These are phyloP conservation scores for Entomortierella parvispora DNA, from an alignment of 192 early-diverging fungal genomes.

Conservation along the genomic window DNA sequence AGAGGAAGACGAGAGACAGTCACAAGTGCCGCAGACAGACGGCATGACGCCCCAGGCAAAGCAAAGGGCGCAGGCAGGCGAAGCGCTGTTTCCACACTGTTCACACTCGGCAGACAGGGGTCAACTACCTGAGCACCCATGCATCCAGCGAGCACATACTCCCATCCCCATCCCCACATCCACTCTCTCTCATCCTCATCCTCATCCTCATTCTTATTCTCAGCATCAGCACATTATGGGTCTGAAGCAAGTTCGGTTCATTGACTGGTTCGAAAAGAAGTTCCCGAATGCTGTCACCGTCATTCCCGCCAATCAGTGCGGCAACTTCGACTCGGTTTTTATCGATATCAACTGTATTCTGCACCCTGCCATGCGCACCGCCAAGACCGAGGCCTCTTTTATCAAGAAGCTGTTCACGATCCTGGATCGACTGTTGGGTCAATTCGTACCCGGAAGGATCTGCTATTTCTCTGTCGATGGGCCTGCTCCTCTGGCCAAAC, in stretches of 20 bases:
- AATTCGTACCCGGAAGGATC: conserved; percentile 35
- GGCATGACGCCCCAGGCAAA: too few relatives aligned
- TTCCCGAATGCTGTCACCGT: conserved; percentile 15
- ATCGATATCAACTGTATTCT: conserved; percentile 52
- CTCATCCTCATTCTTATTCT: too few relatives aligned
- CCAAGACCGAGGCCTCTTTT: conserved; percentile 42
- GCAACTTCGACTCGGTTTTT: conserved; percentile 50
- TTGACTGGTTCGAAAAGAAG: conserved; percentile 45
- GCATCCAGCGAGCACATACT: too few relatives aligned
- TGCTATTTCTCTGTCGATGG: conserved; percentile 53
- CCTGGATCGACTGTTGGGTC: conserved; percentile 32
- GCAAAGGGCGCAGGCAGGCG: too few relatives aligned
- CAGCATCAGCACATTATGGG: too few relatives aligned
- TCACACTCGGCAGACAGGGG: too few relatives aligned
- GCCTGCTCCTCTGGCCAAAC: conserved; percentile 44
- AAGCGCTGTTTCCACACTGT: too few relatives aligned
- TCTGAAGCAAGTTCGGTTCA: conserved; percentile 49
- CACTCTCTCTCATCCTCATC: too few relatives aligned
- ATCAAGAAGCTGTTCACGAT: conserved; percentile 41
- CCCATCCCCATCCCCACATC: too few relatives aligned
- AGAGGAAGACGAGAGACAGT: too few relatives aligned
- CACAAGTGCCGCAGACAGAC: too few relatives aligned
- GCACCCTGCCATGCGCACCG: conserved; percentile 36
- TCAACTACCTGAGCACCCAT: too few relatives aligned
- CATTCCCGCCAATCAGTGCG: conserved; percentile 9